Evolutionary conservation across 225 moss, liverwort and hornwort genomes (phyloP), one percentile per base, ranked within the genome.

Genomic region (Thuidium tamariscinum): DNA sequence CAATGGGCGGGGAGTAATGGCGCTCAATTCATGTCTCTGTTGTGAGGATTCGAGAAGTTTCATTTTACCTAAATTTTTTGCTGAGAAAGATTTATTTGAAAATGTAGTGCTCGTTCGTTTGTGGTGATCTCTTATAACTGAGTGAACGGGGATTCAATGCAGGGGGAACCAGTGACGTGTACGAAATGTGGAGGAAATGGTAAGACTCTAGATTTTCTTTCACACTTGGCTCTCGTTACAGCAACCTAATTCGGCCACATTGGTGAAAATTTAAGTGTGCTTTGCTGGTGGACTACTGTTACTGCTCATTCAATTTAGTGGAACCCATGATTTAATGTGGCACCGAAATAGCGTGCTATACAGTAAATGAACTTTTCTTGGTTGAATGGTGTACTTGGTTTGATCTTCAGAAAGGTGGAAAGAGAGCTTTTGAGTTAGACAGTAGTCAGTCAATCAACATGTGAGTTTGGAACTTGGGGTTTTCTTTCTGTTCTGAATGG

Each of bases 91-190:
- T 76, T 61, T 68, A 65, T 41, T 52, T 72, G 51, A 36, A 42
- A 65, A 34, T 64, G 36, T 21, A 42, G 49, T 81, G 34, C 56
- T 55, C 34, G 39, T 54, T 70, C 37, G 74, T 72, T 77, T 69
- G 19, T 32, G 49, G 32, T 61, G 54, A 70, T 66, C 11, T 82
- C 54, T 39, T 48, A 65, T 56, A 56, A 81, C 51, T 2, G 51
- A 65, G 62, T 90, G 55, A 30, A 39, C 32, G 42, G 87, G 73
- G 46, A 74, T 85, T 39, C 85, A 79, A 79, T 95, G 95, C 96
- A 99, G 98, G 98, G 98, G 71, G 98, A 99, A 65, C 98, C 98
- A 74, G 95, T 95, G 79, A 90, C 94, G 41, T 99, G 98, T 91
- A 86, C 74, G 49, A 94, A 89, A 77, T 99, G 98, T 91, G 98